Evolutionary conservation across 2,329 filamentous ascomycete genomes (phyloP).

Genomic region (Talaromyces verruculosus): DNA sequence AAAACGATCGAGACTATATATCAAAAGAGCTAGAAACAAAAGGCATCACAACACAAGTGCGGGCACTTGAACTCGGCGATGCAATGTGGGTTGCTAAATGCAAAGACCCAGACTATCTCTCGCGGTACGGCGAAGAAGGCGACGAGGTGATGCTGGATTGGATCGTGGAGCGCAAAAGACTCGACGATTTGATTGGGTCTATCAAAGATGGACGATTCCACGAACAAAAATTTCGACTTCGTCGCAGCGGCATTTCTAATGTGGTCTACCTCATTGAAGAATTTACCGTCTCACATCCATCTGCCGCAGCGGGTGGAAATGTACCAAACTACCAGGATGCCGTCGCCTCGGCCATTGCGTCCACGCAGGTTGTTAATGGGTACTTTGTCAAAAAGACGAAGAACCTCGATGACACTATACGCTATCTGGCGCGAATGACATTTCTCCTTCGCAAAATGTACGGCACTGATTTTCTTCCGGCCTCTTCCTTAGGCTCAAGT

Average conservation of each 20-base stretch:
- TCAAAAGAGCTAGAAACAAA: constrained; percentile 68
- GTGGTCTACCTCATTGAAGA: constrained; percentile 79
- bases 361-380: constrained; percentile 74
- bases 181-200: constrained; percentile 75
- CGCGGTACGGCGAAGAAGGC: constrained; percentile 54
- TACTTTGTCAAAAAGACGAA: constrained; percentile 76
- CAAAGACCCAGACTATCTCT: constrained; percentile 58
- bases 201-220: constrained; percentile 81
- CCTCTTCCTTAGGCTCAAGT: constrained; percentile 7
- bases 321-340: constrained; percentile 60
- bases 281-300: constrained; percentile 56
- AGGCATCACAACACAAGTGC: constrained; percentile 65
- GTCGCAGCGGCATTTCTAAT: constrained; percentile 70
- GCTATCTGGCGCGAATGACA: constrained; percentile 73
- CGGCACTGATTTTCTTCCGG: constrained; percentile 19
- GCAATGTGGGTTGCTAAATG: constrained; percentile 77
- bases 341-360: constrained; percentile 71
- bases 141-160: constrained; percentile 75
- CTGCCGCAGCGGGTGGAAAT: constrained; percentile 36
- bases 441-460: constrained; percentile 65
- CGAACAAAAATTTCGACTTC: constrained; percentile 79
- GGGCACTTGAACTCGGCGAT: constrained; percentile 71
- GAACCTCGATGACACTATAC: constrained; percentile 75
- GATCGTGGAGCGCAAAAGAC: constrained; percentile 76
- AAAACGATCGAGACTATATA: constrained; percentile 74